Evolutionary conservation across 2,329 filamentous ascomycete genomes (phyloP).

Genomic region (Colletotrichum coccodes): DNA sequence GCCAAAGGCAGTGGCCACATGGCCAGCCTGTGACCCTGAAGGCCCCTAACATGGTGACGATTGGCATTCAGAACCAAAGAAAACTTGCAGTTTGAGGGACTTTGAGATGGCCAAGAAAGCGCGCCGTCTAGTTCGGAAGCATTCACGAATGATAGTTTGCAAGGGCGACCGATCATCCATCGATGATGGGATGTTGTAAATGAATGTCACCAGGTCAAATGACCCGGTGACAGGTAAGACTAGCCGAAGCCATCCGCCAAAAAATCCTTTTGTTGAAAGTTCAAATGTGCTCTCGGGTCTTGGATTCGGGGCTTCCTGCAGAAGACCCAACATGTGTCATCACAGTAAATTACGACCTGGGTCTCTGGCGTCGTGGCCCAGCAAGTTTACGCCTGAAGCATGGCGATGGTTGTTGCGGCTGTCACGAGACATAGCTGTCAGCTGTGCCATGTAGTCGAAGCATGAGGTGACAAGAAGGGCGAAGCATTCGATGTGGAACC

Average conservation of each 20-base stretch:
- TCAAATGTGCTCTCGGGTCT: background rate
- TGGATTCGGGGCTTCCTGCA: slow-evolving; percentile 5
- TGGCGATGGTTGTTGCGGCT: background rate
- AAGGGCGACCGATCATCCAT: slow-evolving; percentile 12
- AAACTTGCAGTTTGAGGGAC: background rate
- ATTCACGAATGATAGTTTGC: slow-evolving; percentile 5
- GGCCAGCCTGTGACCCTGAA: background rate
- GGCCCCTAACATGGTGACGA: background rate
- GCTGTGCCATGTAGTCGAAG: background rate
- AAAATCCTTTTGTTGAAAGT: background rate
- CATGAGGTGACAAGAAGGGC: background rate
- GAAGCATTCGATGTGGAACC: background rate
- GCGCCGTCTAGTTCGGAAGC: background rate
- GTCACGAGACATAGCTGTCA: slow-evolving; percentile 17
- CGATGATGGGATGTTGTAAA: slow-evolving; percentile 8
- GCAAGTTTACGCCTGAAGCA: slow-evolving; percentile 6
- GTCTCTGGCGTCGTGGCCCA: background rate
- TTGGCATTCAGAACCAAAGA: background rate
- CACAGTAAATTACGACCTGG: slow-evolving; percentile 3
- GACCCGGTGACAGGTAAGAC: slow-evolving; percentile 6
- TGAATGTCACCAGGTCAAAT: background rate
- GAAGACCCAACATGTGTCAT: background rate
- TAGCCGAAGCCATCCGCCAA: background rate
- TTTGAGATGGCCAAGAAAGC: background rate
- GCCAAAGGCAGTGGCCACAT: background rate